These are phyloP conservation scores for Tulasnella sp. DNA, from an alignment of 768 basidiomycete genomes.

Conservation along the genomic window DNA sequence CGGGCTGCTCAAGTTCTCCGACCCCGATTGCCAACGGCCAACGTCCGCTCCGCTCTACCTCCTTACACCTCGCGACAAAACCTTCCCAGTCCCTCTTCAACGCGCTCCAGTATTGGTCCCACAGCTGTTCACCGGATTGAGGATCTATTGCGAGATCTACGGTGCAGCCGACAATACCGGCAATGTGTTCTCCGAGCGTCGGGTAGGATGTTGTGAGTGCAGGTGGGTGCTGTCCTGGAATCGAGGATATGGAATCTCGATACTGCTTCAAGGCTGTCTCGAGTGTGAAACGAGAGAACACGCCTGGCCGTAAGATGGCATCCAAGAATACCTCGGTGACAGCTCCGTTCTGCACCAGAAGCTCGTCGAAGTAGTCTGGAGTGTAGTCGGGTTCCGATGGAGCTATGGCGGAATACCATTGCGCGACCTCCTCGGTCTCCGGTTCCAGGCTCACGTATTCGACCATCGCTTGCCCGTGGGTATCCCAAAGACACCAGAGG, in stretches of 20 bases:
- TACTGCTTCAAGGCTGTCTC: slow-evolving; percentile 81
- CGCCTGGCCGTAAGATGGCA: slow-evolving; percentile 79
- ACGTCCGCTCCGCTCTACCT: slow-evolving; percentile 80
- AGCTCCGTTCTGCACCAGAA: slow-evolving; percentile 57
- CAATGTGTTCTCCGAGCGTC: slow-evolving; percentile 69
- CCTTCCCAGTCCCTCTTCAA: slow-evolving; percentile 95
- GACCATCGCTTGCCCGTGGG: slow-evolving; percentile 68
- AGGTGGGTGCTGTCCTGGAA: slow-evolving; percentile 55
- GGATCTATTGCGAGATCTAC: slow-evolving; percentile 68
- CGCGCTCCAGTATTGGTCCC: slow-evolving; percentile 77
- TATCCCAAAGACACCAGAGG: slow-evolving; percentile 75
- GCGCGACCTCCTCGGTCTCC: slow-evolving; percentile 36
- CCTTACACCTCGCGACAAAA: slow-evolving; percentile 84
- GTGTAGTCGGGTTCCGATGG: slow-evolving; percentile 66
- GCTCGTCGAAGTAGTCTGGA: slow-evolving; percentile 83
- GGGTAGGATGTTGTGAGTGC: slow-evolving; percentile 61
- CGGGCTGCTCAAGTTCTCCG: slow-evolving; percentile 42
- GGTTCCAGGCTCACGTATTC: slow-evolving; percentile 54
- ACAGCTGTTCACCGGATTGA: slow-evolving; percentile 72
- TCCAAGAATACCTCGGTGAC: slow-evolving; percentile 75
- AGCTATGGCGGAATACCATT: slow-evolving; percentile 36
- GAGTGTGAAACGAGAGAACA: slow-evolving; percentile 81
- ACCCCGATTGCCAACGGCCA: slow-evolving; percentile 70
- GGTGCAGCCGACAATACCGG: slow-evolving; percentile 80
- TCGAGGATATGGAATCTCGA: slow-evolving; percentile 57